Evolutionary conservation across 1,139 yeast genomes (phyloP).

Genomic region (Scheffersomyces lignicola): DNA sequence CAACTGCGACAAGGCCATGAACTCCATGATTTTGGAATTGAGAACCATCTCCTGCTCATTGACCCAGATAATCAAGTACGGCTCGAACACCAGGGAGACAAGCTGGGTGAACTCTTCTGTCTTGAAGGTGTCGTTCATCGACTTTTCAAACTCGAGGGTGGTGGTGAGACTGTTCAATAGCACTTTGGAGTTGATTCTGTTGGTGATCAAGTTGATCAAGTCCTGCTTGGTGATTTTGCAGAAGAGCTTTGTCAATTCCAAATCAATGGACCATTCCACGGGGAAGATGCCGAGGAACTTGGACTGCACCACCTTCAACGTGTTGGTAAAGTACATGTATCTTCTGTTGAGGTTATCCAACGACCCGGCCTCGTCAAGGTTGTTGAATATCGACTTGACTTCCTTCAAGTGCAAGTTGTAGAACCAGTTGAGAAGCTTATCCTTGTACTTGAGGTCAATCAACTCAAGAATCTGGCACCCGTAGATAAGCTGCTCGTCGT

Average conservation of each 20-base stretch:
- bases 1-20: conserved; percentile 49
- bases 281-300: conserved; percentile 63
- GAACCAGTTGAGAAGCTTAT: conserved; percentile 72
- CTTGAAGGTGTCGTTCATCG: conserved; percentile 58
- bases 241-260: conserved; percentile 60
- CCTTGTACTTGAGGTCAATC: conserved; percentile 60
- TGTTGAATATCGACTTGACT: conserved; percentile 69
- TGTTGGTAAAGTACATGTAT: conserved; percentile 68
- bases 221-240: conserved; percentile 72
- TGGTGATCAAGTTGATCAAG: conserved; percentile 34
- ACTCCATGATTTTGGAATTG: conserved; percentile 60
- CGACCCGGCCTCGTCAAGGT: conserved; percentile 90
- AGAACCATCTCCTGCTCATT: conserved; percentile 73
- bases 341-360: conserved; percentile 82
- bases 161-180: conserved; percentile 46
- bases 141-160: conserved; percentile 72
- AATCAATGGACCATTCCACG: conserved; percentile 65
- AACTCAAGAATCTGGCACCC: conserved; percentile 77
- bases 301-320: conserved; percentile 59
- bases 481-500: conserved; percentile 38
- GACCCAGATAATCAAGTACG: conserved; percentile 84
- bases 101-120: conserved; percentile 45
- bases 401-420: conserved; percentile 71
- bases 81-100: conserved; percentile 79
- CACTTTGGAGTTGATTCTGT: conserved; percentile 50